Base-by-base conservation (phyloP, 768 basidiomycete genomes). In the Leccinellum albellum region DNA sequence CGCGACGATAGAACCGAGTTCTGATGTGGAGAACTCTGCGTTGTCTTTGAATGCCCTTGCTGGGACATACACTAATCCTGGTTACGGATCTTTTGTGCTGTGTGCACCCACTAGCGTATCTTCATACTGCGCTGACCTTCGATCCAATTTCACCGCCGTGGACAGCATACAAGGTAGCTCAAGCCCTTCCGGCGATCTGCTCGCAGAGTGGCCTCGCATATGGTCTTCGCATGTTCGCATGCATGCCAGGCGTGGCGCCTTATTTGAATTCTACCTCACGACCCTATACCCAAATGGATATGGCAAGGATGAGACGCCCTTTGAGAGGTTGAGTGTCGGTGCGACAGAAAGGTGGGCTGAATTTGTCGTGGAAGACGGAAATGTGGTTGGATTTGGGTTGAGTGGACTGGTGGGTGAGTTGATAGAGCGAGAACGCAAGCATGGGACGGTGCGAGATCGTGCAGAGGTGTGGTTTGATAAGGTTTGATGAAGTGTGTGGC, bases 211-310 rank as follows among this genome's bases (percentile, higher is more conserved):
- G 70, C 65, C 70, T 3, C 71, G 70, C 13, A 26, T 70, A 29
- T 76, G 72, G 73, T 64, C 70, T 0, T 70, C 74, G n/a, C 78
- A 80, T 58, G 35, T 76, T 17, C 73, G 75, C 5, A 50, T 75
- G 53, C 54, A 42, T 17, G 64, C 62, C 53, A 23, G 32, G 33
- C 54, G 58, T 24, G 69, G 58, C 10, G 31, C 61, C 10, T 35
- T 54, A 7, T 76, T 74, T 54, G 45, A 45, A 0, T 32, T 70
- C 5, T 23, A 54, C 12, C 51, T 65, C 3, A 66, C 72, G 6
- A 60, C 60, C 3, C 62, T 76, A 3, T 78, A 73, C 59, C 72
- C 75, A 1, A 24, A 70, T 0, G 77, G 78, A 5, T 78, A 73
- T 49, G 77, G 79, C 14, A 64, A 57, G 21, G 70, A 78, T 46